Evolutionary conservation across 2,329 filamentous ascomycete genomes (phyloP).

Genomic region (Colletotrichum sp.): DNA sequence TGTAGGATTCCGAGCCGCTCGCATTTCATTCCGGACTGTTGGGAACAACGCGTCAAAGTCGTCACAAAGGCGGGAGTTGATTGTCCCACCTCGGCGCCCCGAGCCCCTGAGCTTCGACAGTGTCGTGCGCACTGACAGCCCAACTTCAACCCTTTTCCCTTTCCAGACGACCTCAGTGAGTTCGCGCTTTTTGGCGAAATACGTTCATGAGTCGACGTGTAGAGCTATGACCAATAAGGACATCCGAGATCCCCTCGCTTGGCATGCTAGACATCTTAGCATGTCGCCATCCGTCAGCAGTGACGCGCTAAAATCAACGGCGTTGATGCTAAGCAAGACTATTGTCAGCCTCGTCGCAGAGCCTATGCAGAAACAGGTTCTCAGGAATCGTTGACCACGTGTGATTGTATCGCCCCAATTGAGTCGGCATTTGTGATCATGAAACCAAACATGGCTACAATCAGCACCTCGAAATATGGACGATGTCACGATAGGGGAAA

Average conservation of each 20-base stretch:
- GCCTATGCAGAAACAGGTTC: neutral
- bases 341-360: neutral
- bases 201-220: neutral
- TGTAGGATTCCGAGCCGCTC: neutral
- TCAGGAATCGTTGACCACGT: neutral
- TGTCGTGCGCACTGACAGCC: neutral
- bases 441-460: neutral
- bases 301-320: neutral
- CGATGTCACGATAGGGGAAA: neutral
- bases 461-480: neutral
- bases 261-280: neutral
- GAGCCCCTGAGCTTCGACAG: neutral
- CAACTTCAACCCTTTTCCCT: neutral
- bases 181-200: neutral
- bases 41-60: neutral
- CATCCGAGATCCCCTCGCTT: neutral
- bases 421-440: neutral
- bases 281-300: neutral
- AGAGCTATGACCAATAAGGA: neutral
- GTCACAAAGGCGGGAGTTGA: neutral
- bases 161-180: neutral
- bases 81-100: neutral
- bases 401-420: neutral
- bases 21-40: neutral
- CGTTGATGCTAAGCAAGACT: neutral